phyloP scores from a whole-genome alignment of 1,284 basidiomycete species.

The Ceratobasidium sp. region DNA sequence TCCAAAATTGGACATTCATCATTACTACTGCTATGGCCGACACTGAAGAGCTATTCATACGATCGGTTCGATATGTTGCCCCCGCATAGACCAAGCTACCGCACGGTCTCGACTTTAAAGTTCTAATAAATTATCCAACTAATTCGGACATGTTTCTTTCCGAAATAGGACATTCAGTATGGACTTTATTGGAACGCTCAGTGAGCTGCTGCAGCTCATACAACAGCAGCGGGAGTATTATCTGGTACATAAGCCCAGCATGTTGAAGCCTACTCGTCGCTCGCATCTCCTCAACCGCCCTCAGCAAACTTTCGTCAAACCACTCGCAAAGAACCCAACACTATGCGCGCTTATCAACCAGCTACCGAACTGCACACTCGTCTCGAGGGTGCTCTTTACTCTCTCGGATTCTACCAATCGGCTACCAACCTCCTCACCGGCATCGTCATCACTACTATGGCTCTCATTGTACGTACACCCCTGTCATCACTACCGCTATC shows the following conservation, averaged over 20 bases:
- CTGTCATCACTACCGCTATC: neutral
- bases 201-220: neutral
- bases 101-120: neutral
- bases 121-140: neutral
- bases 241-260: neutral
- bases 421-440: neutral
- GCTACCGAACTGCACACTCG: conserved; percentile 17
- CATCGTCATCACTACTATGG: conserved; percentile 18
- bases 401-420: conserved; percentile 11
- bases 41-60: neutral
- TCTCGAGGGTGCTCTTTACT: neutral
- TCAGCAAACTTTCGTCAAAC: neutral
- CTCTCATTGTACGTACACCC: conserved; percentile 5
- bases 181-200: neutral
- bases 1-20: neutral
- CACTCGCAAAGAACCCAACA: neutral
- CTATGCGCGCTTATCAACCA: neutral
- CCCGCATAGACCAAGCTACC: neutral
- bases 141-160: neutral
- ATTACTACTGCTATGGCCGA: neutral
- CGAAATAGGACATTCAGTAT: neutral
- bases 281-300: neutral
- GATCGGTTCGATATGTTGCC: neutral
- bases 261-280: neutral
- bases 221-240: neutral